phyloP scores from a whole-genome alignment of 495 filamentous ascomycete genomes.

The Sporormia fimetaria region DNA sequence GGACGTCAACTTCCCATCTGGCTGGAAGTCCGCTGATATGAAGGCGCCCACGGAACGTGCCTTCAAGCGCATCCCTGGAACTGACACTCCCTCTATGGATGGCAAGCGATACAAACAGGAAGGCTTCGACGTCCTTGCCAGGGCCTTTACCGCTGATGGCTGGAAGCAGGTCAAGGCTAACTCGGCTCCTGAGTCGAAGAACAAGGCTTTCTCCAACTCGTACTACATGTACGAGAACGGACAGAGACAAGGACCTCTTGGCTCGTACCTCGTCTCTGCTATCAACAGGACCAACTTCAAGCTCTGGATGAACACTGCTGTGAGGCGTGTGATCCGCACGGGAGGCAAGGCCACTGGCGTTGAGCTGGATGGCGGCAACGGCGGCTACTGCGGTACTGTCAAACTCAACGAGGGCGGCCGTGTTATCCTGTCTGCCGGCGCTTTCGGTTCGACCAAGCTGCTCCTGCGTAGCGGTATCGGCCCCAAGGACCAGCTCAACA shows the following conservation, averaged over 20 bases:
- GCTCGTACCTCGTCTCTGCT: slow-evolving; percentile 60
- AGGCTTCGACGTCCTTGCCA: slow-evolving; percentile 49
- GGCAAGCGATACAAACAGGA: slow-evolving; percentile 57
- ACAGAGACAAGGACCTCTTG: slow-evolving; percentile 59
- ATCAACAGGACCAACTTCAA: slow-evolving; percentile 52
- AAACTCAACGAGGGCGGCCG: slow-evolving; percentile 49
- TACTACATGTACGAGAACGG: slow-evolving; percentile 58
- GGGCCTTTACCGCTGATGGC: slow-evolving; percentile 45
- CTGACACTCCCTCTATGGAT: slow-evolving; percentile 54
- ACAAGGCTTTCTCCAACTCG: slow-evolving; percentile 53
- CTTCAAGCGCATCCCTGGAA: slow-evolving; percentile 60
- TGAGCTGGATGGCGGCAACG: slow-evolving; percentile 47
- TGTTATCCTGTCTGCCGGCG: slow-evolving; percentile 58
- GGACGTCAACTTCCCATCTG: slow-evolving; percentile 60
- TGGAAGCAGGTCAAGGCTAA: slow-evolving; percentile 56
- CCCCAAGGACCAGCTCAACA: slow-evolving; percentile 29
- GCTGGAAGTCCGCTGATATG: slow-evolving; percentile 60
- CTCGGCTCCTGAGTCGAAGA: slow-evolving; percentile 50
- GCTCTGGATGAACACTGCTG: slow-evolving; percentile 52
- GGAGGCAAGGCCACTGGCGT: slow-evolving; percentile 54
- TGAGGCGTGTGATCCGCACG: slow-evolving; percentile 52
- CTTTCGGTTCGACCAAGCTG: slow-evolving; percentile 64
- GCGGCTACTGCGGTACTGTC: slow-evolving; percentile 48
- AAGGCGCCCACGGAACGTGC: slow-evolving; percentile 45
- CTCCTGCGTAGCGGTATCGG: slow-evolving; percentile 38